A percentile compares a stretch with the other conserved stretches of the same genome.
Conservation (phyloP, 192 early-diverging fungal species). For the Chytriomyces sp. region DNA sequence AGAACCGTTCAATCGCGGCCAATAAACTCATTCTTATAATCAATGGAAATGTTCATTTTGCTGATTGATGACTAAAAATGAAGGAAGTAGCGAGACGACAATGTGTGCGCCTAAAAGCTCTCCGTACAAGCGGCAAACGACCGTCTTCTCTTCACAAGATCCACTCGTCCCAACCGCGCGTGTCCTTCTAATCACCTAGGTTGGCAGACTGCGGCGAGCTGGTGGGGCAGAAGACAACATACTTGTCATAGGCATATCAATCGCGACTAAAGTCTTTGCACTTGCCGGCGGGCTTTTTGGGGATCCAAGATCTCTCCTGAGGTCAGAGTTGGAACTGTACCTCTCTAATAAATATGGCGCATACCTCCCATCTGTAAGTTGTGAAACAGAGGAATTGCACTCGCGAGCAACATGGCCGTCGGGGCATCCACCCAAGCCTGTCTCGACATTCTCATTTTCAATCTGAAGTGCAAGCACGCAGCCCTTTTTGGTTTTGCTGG, state of each 20-base stretch:
- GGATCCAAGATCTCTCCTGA: conserved; percentile 41
- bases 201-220: conserved; percentile 25
- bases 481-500: conserved; percentile 46
- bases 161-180: no score
- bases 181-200: no score
- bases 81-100: no score
- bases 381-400: conserved; percentile 78
- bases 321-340: background rate
- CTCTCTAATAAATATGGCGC: conserved; percentile 41
- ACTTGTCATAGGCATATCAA: conserved; percentile 80
- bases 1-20: no score
- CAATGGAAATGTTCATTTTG: no score
- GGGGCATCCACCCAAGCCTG: conserved; percentile 60
- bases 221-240: conserved; percentile 54
- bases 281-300: background rate
- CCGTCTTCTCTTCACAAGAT: no score
- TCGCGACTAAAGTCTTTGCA: conserved; percentile 64
- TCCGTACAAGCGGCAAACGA: no score
- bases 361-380: conserved; percentile 81
- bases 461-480: conserved; percentile 79
- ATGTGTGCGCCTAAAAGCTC: no score
- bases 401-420: conserved; percentile 77
- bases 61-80: no score
- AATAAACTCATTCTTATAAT: no score
- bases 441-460: conserved; percentile 78